Evolutionary conservation across 164 flowering plant species (phyloP), one percentile per base, ranked within the genome.

Genomic region (Aristolochia fimbriata): DNA sequence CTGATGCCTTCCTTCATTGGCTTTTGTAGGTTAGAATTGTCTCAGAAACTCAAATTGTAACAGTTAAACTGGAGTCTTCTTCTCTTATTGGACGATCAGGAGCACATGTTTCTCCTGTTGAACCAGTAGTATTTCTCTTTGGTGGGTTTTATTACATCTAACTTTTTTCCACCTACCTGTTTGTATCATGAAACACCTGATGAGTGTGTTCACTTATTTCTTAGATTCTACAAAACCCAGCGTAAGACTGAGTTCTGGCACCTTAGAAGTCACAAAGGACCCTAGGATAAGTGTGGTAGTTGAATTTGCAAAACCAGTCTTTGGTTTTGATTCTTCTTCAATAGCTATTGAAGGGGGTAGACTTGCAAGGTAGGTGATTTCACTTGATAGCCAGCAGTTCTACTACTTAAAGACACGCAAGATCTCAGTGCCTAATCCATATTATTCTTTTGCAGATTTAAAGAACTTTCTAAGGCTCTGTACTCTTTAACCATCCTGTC

Each of bases 341-440:
- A 54, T 83, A 62, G 65, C 70, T 62, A 78, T 79, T 57, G 50
- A 52, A 62, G 83, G 81, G 27, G 88, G 88, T 24, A 79, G 66
- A 68, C 57, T 83, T 58, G 67, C 68, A 78, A 83, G 88, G 88
- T 81, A 83, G 83, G 88, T 81, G 82, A 76, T 75, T 65, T 37
- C 43, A 37, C 10, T 37, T 37, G 43, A 37, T 37, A 37, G 12
- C 10, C 9, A 37, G 12, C 43, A 37, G 43, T 37, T 37, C 8
- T 3, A 37, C 43, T 37, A 37, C 43, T 37, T 7, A 37, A 37
- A 37, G 12, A 7, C 12, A 37, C 8, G 43, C 43, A 37, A n/a
- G 45, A 19, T 41, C 19, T 20, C 12, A 21, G n/a, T 58, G 25
- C 50, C 7, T 20, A 43, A 33, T 6, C 17, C 25, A 16, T 48